Conservation (phyloP, 169 alveolate genomes). For the Theileria parva region DNA sequence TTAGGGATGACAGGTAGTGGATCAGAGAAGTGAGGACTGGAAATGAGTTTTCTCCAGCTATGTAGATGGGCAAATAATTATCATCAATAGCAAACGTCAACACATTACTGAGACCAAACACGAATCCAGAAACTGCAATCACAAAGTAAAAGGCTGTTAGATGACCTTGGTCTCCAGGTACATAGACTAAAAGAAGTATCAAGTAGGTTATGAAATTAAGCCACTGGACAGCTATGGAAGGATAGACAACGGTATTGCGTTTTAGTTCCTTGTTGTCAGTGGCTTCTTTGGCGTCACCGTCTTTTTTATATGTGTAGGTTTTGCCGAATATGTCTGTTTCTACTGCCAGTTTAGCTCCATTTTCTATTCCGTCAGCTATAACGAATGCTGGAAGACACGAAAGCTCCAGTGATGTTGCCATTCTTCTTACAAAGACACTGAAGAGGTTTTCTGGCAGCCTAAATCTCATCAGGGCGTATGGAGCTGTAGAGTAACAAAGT, state of each 20-base stretch:
- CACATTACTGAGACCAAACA: not conserved
- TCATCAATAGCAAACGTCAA: not conserved
- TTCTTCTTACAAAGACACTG: not conserved
- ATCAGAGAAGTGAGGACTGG: not conserved
- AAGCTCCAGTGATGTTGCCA: not conserved
- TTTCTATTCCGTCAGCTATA: not conserved
- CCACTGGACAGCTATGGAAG: not conserved
- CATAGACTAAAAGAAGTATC: not conserved
- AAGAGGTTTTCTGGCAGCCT: not conserved
- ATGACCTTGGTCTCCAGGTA: not conserved
- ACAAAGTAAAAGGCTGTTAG: not conserved
- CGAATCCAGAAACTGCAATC: not conserved
- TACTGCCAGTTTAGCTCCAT: not conserved
- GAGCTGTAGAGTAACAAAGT: constrained; percentile 8
- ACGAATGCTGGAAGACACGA: not conserved
- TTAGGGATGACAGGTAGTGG: not conserved
- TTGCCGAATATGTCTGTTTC: not conserved
- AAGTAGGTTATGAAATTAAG: not conserved
- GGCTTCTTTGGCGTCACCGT: not conserved
- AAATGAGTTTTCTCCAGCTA: not conserved
- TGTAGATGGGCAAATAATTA: not conserved
- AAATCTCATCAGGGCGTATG: constrained; percentile 27
- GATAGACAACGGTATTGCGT: not conserved
- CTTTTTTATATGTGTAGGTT: not conserved
- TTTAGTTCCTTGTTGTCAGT: not conserved